Conservation (phyloP, 2,329 filamentous ascomycete genomes). For the Rhynchosporium secalis region DNA sequence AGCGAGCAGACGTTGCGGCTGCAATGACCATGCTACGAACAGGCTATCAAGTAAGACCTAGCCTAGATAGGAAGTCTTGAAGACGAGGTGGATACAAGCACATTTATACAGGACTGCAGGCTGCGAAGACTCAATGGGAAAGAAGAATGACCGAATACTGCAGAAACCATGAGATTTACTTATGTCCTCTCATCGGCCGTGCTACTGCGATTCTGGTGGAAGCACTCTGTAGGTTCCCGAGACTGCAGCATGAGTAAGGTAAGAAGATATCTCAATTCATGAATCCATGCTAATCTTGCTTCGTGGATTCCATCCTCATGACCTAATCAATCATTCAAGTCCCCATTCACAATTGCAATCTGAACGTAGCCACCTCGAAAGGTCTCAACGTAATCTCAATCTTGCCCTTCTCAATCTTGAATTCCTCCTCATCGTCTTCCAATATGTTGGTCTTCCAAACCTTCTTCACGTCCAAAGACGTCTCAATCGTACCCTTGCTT, state of each 20-base stretch:
- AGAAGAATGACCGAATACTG: neutral
- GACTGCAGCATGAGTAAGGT: neutral
- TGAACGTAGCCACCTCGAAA: slow-evolving; percentile 84
- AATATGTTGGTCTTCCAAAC: slow-evolving; percentile 83
- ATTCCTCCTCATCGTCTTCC: slow-evolving; percentile 78
- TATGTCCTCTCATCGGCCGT: neutral
- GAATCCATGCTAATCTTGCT: neutral
- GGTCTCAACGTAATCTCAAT: slow-evolving; percentile 68
- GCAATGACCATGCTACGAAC: neutral
- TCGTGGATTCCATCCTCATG: neutral
- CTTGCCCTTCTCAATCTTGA: slow-evolving; percentile 49
- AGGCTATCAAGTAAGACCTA: neutral
- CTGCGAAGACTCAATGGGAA: neutral
- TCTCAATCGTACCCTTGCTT: slow-evolving; percentile 67
- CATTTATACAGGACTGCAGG: too few species aligned
- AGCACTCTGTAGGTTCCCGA: neutral
- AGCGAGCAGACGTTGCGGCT: neutral
- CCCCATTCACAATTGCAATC: slow-evolving; percentile 54
- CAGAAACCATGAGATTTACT: neutral
- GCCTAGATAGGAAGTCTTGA: neutral
- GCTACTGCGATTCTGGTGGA: neutral
- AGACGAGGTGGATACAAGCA: neutral
- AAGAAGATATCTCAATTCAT: neutral
- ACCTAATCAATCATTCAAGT: neutral
- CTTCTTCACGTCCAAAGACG: slow-evolving; percentile 69